A percentile compares a stretch with the other conserved stretches of the same genome.
Evolutionary conservation across 2,329 filamentous ascomycete genomes (phyloP).

Genomic region (Didymella keratinophila): DNA sequence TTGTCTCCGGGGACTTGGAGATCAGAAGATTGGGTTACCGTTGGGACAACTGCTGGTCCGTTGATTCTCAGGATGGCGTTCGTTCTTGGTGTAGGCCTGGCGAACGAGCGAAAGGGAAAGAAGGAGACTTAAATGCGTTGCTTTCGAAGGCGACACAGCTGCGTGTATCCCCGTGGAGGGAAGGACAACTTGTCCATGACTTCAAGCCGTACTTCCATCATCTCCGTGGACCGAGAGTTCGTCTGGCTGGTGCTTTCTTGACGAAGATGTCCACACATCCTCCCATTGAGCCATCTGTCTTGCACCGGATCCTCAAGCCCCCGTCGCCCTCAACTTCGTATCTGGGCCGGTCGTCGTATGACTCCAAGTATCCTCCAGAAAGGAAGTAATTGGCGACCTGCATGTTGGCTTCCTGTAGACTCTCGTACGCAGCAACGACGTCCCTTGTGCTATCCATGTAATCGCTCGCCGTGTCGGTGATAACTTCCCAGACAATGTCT

Average conservation of each 20-base stretch:
- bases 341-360: not conserved
- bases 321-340: constrained; percentile 1
- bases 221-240: not conserved
- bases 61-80: constrained; percentile 48
- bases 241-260: not conserved
- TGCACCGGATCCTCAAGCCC: not conserved
- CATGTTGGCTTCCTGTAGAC: constrained; percentile 16
- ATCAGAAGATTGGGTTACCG: constrained; percentile 51
- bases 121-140: constrained; percentile 5
- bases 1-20: constrained; percentile 41
- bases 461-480: not conserved
- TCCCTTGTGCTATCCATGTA: not conserved
- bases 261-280: not conserved
- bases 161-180: not conserved
- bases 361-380: not conserved
- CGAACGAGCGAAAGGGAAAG: constrained; percentile 24
- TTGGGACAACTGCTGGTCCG: constrained; percentile 45
- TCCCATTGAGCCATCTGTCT: not conserved
- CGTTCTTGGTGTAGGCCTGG: constrained; percentile 46
- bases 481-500: not conserved
- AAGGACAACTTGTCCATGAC: not conserved
- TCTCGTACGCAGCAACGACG: not conserved
- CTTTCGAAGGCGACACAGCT: not conserved
- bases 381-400: constrained; percentile 2
- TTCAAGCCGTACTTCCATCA: not conserved